These are phyloP conservation scores for Trichoderma breve DNA, from an alignment of 2,329 filamentous ascomycete genomes.

Conservation along the genomic window DNA sequence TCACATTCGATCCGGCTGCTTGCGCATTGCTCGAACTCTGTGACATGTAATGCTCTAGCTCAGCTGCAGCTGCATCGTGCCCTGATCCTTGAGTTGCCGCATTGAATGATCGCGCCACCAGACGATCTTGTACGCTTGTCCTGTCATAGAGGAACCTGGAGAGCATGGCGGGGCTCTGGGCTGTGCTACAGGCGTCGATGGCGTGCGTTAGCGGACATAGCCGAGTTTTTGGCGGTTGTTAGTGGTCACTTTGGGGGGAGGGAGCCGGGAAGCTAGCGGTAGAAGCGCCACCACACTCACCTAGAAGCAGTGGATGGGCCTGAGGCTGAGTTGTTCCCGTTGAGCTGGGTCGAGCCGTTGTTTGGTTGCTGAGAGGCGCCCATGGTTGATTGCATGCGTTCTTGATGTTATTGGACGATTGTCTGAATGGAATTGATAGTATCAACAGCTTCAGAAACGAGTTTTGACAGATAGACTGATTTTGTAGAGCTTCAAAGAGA, in stretches of 20 bases:
- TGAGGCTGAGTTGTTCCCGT: constrained; percentile 13
- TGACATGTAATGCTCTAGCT: constrained; percentile 9
- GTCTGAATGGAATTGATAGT: background rate
- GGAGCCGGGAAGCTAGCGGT: background rate
- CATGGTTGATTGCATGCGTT: constrained; percentile 4
- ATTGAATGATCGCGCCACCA: constrained; percentile 16
- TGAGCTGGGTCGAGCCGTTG: background rate
- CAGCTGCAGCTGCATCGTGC: background rate
- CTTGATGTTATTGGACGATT: too few relatives aligned
- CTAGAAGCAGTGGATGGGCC: background rate
- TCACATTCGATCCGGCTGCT: background rate
- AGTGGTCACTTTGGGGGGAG: background rate
- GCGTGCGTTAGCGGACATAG: constrained; percentile 14
- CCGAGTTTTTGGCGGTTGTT: background rate
- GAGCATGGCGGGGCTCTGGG: constrained; percentile 8
- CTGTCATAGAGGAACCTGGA: constrained; percentile 13
- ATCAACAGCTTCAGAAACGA: background rate
- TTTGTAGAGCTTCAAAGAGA: background rate
- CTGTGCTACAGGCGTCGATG: constrained; percentile 1
- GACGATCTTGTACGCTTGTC: constrained; percentile 12
- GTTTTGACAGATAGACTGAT: background rate
- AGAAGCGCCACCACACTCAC: background rate
- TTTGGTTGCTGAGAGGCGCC: background rate
- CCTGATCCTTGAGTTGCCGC: background rate
- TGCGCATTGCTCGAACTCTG: background rate